These are phyloP conservation scores for Pythium scleroteichum DNA, from an alignment of 352 stramenopile genomes.

Conservation along the genomic window DNA sequence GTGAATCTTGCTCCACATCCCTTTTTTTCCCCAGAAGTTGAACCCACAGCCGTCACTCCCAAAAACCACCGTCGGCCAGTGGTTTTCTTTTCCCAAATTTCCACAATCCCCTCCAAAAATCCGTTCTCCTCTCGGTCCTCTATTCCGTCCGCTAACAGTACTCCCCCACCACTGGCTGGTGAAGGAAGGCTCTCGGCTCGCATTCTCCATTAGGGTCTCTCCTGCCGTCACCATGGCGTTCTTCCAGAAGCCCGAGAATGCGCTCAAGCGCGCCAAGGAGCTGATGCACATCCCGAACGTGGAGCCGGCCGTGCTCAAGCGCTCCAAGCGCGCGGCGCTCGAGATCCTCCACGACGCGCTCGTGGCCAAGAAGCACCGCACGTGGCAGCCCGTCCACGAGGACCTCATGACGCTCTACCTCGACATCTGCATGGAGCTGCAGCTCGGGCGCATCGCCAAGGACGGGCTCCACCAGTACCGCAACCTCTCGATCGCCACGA, in stretches of 20 bases:
- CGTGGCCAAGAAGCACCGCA: constrained; percentile 94
- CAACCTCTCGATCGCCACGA: constrained; percentile 94
- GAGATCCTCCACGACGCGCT: constrained; percentile 94
- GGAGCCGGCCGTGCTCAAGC: constrained; percentile 67
- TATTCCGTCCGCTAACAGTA: too few relatives aligned
- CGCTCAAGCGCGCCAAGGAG: constrained; percentile 90
- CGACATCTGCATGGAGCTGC: constrained; percentile 95
- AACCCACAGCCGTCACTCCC: too few relatives aligned
- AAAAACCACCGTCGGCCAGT: too few relatives aligned
- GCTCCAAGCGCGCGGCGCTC: constrained; percentile 79
- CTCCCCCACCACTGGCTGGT: too few relatives aligned
- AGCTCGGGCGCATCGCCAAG: constrained; percentile 94
- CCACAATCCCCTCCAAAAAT: too few relatives aligned
- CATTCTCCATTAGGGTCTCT: too few relatives aligned
- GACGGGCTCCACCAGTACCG: constrained; percentile 98
- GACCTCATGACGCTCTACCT: constrained; percentile 97
- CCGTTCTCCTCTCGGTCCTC: too few relatives aligned
- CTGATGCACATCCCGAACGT: constrained; percentile 76
- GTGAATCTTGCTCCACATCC: too few relatives aligned
- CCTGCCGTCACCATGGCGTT: constrained; percentile 66
- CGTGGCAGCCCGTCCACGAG: constrained; percentile 97
- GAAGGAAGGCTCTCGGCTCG: too few relatives aligned
- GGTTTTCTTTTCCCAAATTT: too few relatives aligned
- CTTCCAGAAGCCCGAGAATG: constrained; percentile 92
- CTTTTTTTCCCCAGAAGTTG: too few relatives aligned